Evolutionary conservation across 768 basidiomycete species (phyloP), one percentile per base, ranked within the genome.

Genomic region (Lepiota brunneoincarnata): DNA sequence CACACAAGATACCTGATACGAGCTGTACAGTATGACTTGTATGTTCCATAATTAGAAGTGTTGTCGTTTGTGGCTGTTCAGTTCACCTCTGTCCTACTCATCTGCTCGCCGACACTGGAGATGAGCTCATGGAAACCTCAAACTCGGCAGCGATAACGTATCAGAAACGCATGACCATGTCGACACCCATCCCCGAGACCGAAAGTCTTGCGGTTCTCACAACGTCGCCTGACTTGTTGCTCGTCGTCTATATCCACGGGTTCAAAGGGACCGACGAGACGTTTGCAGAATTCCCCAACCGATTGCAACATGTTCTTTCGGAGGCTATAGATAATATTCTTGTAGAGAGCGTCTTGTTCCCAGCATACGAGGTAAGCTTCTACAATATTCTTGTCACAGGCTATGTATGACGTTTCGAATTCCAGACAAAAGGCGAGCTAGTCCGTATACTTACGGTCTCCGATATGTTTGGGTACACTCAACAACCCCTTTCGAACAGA

Each of bases 401-500:
- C 38, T n/a, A 28, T 21, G 50, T 42, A 34, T 58, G 21, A 45
- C 38, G 18, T 23, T 51, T 10, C 11, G 24, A 56, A 28, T 36
- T 31, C 7, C 51, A 93, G 89, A 96, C 94, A 6, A 93, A 92
- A 69, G 94, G 94, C 40, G 87, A 94, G 51, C 71, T 97, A 68
- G 93, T 94, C 64, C 60, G 84, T 74, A 21, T 23, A 24, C 47
- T 38, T 47, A n/a, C n/a, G n/a, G n/a, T n/a, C n/a, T 31, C 31
- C 45, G 51, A 41, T 46, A 18, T 37, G 10, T 39, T 38, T 36
- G 37, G 24, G 47, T 14, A 18, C 21, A 15, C 17, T 21, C 51
- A 31, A 41, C 47, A 17, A 44, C 58, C 17, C 11, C 49, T 49
- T 51, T 48, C 54, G 54, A 48, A 53, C 40, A 41, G 26, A 81